Evolutionary conservation across 1,139 yeast genomes (phyloP).

Genomic region (Geotrichum histeridarum): DNA sequence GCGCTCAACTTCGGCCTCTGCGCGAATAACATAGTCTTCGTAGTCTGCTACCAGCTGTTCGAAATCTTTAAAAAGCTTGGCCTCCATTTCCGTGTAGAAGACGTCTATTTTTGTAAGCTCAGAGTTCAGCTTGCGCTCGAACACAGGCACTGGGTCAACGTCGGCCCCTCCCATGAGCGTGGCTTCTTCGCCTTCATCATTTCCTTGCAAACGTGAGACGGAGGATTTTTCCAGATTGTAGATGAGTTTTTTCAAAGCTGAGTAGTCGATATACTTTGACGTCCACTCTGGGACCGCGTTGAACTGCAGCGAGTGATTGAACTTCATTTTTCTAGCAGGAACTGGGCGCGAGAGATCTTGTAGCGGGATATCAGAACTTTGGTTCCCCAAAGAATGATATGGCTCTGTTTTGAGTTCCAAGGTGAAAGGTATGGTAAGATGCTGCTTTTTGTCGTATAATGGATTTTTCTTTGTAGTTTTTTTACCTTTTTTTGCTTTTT

Average conservation of each 20-base stretch:
- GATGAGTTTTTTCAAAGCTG: constrained; percentile 55
- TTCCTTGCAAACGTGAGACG: constrained; percentile 25
- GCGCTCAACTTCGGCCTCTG: constrained; percentile 24
- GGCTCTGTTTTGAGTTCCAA: not conserved
- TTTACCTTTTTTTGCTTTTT: no score
- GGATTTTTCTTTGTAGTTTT: no score
- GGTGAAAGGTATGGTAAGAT: not conserved
- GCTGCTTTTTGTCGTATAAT: no score
- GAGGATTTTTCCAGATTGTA: constrained; percentile 45
- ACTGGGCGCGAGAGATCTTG: constrained; percentile 7
- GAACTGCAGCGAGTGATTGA: constrained; percentile 66
- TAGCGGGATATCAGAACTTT: constrained; percentile 2
- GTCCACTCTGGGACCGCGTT: constrained; percentile 83
- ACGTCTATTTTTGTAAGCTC: constrained; percentile 54
- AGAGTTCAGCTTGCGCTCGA: constrained; percentile 48
- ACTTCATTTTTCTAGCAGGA: constrained; percentile 49
- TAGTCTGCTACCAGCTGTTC: constrained; percentile 44
- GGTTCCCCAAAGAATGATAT: not conserved
- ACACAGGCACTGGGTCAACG: constrained; percentile 48
- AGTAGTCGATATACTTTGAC: constrained; percentile 60
- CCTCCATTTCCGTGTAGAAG: constrained; percentile 51
- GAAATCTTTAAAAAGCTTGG: constrained; percentile 45
- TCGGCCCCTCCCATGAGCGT: constrained; percentile 36
- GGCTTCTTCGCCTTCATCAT: constrained; percentile 34
- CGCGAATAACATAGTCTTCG: constrained; percentile 29